Evolutionary conservation across 169 alveolate genomes (phyloP), one percentile per base, ranked within the genome.

Genomic region (Plasmodium gaboni): DNA sequence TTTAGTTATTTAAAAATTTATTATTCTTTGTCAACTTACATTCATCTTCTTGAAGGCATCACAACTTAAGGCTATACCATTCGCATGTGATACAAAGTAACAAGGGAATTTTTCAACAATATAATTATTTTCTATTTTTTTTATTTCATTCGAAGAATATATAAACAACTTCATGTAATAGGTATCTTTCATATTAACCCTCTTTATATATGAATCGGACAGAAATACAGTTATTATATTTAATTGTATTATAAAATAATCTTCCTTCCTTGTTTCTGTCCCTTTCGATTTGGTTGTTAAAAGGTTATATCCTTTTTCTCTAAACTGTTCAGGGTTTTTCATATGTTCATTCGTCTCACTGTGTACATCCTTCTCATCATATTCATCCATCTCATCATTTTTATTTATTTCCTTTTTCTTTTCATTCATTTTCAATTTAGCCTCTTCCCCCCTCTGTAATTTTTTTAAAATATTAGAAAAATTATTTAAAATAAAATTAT

Each of bases 21-120:
- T 32, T 32, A n/a, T 32, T 32, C 0, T 32, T 32, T 60, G 1
- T 22, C 44, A 26, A 50, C 78, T 76, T 64, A 64, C 76, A 44
- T 76, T 72, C 15, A 76, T 19, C 44, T 76, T 76, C 59, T 76
- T 76, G 69, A 76, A 76, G 24, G 76, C 89, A 50, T 76, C 89
- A 50, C 78, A 63, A 42, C 89, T 63, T 64, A 76, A 50, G 10
- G 70, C 74, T 48, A 76, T 63, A 22, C 89, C 89, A 55, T 68
- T 76, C 6, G 76, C 50, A 50, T 76, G 76, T 9, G 89, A 76
- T 12, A 70, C 38, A 55, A 76, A 76, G 46, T 76, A 76, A 44
- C 78, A 63, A 28, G 74, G 89, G 38, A 76, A 76, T 1, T 55
- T 67, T 22, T 64, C 89, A 15, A 28, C 32, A 38, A 15, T 65